Evolutionary conservation across 2,329 filamentous ascomycete species (phyloP).

Genomic region (Aspergillus ruber): DNA sequence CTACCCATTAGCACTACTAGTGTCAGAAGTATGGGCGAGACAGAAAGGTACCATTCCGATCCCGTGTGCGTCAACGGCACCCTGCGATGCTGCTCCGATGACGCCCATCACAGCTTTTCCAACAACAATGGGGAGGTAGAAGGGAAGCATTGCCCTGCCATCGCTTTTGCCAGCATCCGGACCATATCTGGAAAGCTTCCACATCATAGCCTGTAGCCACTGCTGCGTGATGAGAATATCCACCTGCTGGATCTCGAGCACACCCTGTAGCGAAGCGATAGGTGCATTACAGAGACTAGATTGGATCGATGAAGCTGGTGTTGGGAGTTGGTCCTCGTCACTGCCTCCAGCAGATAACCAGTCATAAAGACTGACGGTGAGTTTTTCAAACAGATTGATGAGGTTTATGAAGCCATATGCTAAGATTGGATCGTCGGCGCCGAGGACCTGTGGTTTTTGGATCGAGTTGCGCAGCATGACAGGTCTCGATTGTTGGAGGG

Average conservation of each 20-base stretch:
- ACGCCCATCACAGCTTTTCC: conserved; percentile 59
- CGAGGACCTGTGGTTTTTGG: conserved; percentile 53
- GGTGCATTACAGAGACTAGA: conserved; percentile 45
- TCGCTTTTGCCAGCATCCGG: conserved; percentile 40
- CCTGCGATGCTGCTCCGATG: conserved; percentile 66
- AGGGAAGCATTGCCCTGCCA: conserved; percentile 46
- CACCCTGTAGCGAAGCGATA: conserved; percentile 45
- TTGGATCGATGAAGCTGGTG: conserved; percentile 42
- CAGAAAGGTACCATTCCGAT: conserved; percentile 57
- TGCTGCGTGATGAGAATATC: conserved; percentile 65
- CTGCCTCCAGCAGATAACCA: conserved; percentile 31
- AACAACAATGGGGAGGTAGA: conserved; percentile 59
- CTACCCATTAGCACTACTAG: neutral
- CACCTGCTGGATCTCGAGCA: conserved; percentile 61
- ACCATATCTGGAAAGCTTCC: conserved; percentile 58
- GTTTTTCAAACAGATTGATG: conserved; percentile 34
- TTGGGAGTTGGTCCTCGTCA: conserved; percentile 22
- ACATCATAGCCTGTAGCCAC: conserved; percentile 65
- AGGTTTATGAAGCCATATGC: conserved; percentile 36
- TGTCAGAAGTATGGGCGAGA: neutral
- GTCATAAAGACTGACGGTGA: conserved; percentile 32
- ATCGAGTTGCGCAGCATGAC: conserved; percentile 65
- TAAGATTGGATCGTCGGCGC: conserved; percentile 48
- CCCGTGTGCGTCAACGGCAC: conserved; percentile 68
- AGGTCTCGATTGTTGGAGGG: conserved; percentile 62